A percentile compares a stretch with the other conserved stretches of the same genome.
Conservation (phyloP, 2,329 filamentous ascomycete species). For the Pseudopyricularia javanii region DNA sequence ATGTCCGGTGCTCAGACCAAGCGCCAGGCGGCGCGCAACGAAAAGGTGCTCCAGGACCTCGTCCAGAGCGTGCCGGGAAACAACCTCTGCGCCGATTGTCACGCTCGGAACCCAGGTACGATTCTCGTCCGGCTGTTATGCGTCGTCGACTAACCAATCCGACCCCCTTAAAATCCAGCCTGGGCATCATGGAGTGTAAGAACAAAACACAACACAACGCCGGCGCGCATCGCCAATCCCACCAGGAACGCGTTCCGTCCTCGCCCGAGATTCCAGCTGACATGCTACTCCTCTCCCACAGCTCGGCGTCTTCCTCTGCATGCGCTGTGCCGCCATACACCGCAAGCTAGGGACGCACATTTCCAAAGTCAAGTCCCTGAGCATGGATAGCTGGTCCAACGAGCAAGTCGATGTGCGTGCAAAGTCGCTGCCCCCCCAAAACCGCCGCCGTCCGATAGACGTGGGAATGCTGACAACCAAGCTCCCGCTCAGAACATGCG, state of each 20-base stretch:
- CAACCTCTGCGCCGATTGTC: slow-evolving; percentile 87
- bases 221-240: neutral
- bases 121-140: slow-evolving; percentile 3
- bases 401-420: slow-evolving; percentile 84
- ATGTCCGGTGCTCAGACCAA: slow-evolving; percentile 44
- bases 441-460: too few species aligned
- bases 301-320: slow-evolving; percentile 92
- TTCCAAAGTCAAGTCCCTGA: slow-evolving; percentile 96
- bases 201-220: slow-evolving; percentile 2
- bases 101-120: slow-evolving; percentile 81
- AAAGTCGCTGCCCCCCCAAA: neutral
- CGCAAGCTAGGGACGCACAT: slow-evolving; percentile 96
- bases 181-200: slow-evolving; percentile 96
- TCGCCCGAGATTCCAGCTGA: neutral
- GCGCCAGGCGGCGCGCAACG: slow-evolving; percentile 95
- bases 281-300: slow-evolving; percentile 20
- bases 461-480: neutral
- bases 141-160: slow-evolving; percentile 16
- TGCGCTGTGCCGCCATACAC: slow-evolving; percentile 92
- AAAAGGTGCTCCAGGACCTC: slow-evolving; percentile 80
- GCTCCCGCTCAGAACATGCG: slow-evolving; percentile 65
- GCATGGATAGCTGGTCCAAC: slow-evolving; percentile 93
- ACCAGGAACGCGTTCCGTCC: neutral
- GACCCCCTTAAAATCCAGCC: slow-evolving; percentile 33
- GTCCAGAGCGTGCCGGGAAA: slow-evolving; percentile 77